Evolutionary conservation across 495 filamentous ascomycete species (phyloP).

Genomic region (Aspergillus taichungensis): DNA sequence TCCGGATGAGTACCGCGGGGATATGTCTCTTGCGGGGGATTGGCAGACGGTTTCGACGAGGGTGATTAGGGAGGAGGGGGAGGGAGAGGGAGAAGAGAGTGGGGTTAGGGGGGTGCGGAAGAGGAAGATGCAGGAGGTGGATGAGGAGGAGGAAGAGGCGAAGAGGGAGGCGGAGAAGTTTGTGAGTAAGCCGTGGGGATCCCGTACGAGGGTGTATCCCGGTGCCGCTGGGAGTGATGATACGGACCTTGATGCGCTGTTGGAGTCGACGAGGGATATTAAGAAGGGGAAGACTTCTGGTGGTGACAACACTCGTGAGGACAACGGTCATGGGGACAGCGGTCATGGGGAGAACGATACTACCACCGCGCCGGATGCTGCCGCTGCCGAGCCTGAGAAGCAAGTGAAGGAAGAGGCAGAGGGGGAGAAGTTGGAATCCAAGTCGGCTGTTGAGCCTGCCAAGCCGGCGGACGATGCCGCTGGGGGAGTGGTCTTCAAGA

Average conservation of each 20-base stretch:
- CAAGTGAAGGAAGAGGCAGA: constrained; percentile 37
- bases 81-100: constrained; percentile 22
- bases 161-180: constrained; percentile 54
- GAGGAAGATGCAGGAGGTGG: constrained; percentile 53
- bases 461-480: constrained; percentile 19
- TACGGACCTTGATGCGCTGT: constrained; percentile 60
- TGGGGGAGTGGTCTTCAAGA: constrained; percentile 70
- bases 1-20: constrained; percentile 66
- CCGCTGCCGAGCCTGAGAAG: constrained; percentile 6
- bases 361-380: constrained; percentile 9
- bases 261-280: constrained; percentile 45
- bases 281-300: constrained; percentile 30
- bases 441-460: neutral
- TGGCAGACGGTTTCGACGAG: constrained; percentile 68
- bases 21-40: constrained; percentile 83
- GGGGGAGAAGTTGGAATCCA: neutral
- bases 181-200: constrained; percentile 67
- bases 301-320: constrained; percentile 3
- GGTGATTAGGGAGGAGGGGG: constrained; percentile 36
- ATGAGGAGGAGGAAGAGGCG: constrained; percentile 51
- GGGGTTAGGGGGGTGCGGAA: constrained; percentile 52
- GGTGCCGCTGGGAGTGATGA: constrained; percentile 34
- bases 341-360: constrained; percentile 4
- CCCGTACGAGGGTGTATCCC: constrained; percentile 56
- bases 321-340: neutral